Conservation (phyloP, 2,329 filamentous ascomycete genomes). For the Sporothrix euskadiensis region DNA sequence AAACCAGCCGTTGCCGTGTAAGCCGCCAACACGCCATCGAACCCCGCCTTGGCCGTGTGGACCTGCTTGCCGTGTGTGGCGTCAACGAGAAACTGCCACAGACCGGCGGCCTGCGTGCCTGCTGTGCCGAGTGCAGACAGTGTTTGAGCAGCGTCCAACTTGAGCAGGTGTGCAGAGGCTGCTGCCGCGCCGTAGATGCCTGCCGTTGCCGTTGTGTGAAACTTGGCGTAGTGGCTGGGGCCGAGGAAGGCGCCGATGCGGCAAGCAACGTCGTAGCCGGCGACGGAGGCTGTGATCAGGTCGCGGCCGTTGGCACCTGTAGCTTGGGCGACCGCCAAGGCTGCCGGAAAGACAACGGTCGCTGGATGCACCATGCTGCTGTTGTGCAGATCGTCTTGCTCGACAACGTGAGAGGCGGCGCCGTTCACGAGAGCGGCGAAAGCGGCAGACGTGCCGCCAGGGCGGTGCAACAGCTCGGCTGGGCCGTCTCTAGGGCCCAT, state of each 20-base stretch:
- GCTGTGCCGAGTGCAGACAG: constrained; percentile 18
- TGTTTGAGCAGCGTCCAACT: background rate
- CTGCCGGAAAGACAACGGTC: constrained; percentile 23
- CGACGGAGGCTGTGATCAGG: constrained; percentile 3
- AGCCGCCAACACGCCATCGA: constrained; percentile 22
- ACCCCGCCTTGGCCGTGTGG: constrained; percentile 23
- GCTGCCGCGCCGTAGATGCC: constrained; percentile 19
- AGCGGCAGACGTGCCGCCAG: background rate
- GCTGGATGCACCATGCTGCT: constrained; percentile 23
- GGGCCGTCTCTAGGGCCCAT: background rate
- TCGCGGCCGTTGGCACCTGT: background rate
- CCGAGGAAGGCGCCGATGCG: constrained; percentile 17
- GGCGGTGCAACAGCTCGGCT: background rate
- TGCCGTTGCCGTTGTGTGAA: constrained; percentile 20
- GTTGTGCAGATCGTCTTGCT: constrained; percentile 23
- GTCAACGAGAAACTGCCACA: constrained; percentile 22
- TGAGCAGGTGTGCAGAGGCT: background rate
- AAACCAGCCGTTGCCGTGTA: background rate
- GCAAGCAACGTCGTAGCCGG: constrained; percentile 24
- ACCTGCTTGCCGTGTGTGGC: constrained; percentile 25
- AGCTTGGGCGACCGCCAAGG: constrained; percentile 14
- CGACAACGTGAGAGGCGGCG: constrained; percentile 17
- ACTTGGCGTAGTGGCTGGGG: background rate
- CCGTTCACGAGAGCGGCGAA: constrained; percentile 12
- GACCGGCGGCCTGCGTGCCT: constrained; percentile 21